These are phyloP conservation scores for Rhodotorula sp. DNA, from an alignment of 1,284 basidiomycete genomes.

Conservation along the genomic window DNA sequence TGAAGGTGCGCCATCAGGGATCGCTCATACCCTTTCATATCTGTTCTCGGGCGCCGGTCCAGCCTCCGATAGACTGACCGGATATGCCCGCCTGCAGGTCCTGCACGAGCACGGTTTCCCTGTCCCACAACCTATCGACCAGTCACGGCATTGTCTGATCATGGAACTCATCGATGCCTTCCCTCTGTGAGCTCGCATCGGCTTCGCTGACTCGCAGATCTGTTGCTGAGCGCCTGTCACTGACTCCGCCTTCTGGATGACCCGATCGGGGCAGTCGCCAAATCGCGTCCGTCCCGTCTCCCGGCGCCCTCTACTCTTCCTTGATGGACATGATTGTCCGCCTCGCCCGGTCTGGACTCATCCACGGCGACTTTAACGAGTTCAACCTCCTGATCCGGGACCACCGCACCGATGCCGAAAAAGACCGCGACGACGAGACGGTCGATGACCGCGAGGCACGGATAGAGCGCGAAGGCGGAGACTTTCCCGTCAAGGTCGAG, in stretches of 20 bases:
- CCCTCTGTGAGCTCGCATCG: conserved; percentile 66
- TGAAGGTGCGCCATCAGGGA: conserved; percentile 67
- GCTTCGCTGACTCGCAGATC: background rate
- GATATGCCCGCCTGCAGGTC: conserved; percentile 57
- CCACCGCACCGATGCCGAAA: conserved; percentile 39
- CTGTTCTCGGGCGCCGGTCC: too few species aligned
- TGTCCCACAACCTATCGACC: conserved; percentile 88
- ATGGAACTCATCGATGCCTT: conserved; percentile 96
- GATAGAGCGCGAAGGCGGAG: conserved; percentile 23
- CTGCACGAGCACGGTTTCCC: conserved; percentile 92
- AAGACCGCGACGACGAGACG: conserved; percentile 38
- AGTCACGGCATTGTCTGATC: conserved; percentile 88
- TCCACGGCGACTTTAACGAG: conserved; percentile 99
- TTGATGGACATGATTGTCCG: conserved; percentile 96
- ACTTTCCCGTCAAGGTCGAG: conserved; percentile 35
- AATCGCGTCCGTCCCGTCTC: conserved; percentile 75
- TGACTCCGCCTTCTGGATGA: background rate
- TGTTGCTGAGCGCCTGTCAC: conserved; percentile 58
- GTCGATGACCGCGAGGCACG: conserved; percentile 35
- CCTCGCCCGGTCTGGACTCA: conserved; percentile 86
- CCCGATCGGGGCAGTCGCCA: conserved; percentile 64
- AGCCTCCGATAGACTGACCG: too few species aligned
- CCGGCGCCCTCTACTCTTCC: conserved; percentile 83
- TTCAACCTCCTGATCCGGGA: conserved; percentile 93
- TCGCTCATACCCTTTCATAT: background rate